Conservation (phyloP, 192 early-diverging fungal species). For the Bifiguratus adelaidae region DNA sequence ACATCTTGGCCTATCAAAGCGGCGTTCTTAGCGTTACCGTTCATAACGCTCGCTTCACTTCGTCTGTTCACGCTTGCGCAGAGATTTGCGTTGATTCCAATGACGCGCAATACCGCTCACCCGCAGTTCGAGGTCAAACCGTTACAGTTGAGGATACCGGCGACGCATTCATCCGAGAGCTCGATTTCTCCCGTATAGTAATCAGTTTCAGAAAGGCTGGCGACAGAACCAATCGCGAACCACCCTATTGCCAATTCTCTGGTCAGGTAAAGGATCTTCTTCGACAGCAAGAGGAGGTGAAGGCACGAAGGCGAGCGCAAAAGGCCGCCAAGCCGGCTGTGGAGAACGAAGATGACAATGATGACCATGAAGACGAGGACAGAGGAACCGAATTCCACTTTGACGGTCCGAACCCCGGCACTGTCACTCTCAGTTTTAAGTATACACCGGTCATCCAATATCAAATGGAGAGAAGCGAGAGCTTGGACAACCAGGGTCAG, state of each 20-base stretch:
- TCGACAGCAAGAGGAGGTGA: background rate
- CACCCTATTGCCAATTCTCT: constrained; percentile 2
- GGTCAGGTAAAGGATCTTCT: constrained; percentile 9
- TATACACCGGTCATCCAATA: constrained; percentile 31
- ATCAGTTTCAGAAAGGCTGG: constrained; percentile 22
- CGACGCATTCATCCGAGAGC: constrained; percentile 42
- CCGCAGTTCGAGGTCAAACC: too few relatives aligned
- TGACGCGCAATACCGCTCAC: constrained; percentile 19
- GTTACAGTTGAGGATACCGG: constrained; percentile 30
- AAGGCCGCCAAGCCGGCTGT: background rate
- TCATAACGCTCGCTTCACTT: constrained; percentile 20
- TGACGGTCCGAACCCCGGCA: constrained; percentile 11
- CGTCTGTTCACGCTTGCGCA: constrained; percentile 10
- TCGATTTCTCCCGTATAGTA: constrained; percentile 40
- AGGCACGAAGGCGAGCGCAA: background rate
- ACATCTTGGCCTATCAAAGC: constrained; percentile 20
- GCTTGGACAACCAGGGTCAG: constrained; percentile 52
- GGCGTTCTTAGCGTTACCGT: constrained; percentile 43
- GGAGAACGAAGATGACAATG: background rate
- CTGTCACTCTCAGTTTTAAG: constrained; percentile 24
- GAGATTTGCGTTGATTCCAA: constrained; percentile 38
- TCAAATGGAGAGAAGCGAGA: constrained; percentile 31
- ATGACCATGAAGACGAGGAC: constrained; percentile 1
- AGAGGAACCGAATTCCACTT: constrained; percentile 4
- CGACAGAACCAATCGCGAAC: constrained; percentile 26